A percentile compares a stretch with the other conserved stretches of the same genome.
phyloP scores from a whole-genome alignment of 345 rosid genomes.

The Erucastrum elatum region DNA sequence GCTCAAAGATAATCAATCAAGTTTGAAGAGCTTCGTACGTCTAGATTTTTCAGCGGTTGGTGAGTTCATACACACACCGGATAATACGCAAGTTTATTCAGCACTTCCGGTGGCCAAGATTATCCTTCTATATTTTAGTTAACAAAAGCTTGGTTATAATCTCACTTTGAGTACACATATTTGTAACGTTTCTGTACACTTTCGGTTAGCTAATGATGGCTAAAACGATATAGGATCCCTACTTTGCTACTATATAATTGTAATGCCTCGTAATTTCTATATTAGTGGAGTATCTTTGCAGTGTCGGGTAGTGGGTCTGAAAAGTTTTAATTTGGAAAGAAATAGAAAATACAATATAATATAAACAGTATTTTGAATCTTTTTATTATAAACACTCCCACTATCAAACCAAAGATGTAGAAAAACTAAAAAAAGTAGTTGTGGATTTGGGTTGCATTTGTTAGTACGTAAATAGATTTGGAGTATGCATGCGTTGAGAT shows the following conservation, averaged over 20 bases:
- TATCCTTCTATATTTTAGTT: slow-evolving; percentile 27
- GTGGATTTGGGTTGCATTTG: neutral
- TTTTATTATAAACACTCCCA: neutral
- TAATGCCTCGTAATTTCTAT: slow-evolving; percentile 10
- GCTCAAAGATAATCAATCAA: slow-evolving; percentile 2
- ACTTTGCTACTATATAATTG: slow-evolving; percentile 18
- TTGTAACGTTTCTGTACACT: slow-evolving; percentile 30
- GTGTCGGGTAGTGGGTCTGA: slow-evolving; percentile 41
- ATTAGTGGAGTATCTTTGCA: slow-evolving; percentile 44
- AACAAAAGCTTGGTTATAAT: slow-evolving; percentile 28
- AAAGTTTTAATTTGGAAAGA: slow-evolving; percentile 38
- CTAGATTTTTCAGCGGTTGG: slow-evolving; percentile 33
- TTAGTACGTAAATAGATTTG: slow-evolving; percentile 2
- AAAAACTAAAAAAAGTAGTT: neutral
- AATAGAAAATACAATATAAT: slow-evolving; percentile 5
- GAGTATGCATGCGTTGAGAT: neutral
- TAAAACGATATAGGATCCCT: slow-evolving; percentile 38
- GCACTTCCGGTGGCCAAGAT: slow-evolving; percentile 29
- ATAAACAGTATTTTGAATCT: neutral
- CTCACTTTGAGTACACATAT: slow-evolving; percentile 27
- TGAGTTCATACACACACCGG: slow-evolving; percentile 31
- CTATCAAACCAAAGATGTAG: neutral
- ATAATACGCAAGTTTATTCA: slow-evolving; percentile 30
- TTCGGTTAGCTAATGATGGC: slow-evolving; percentile 37
- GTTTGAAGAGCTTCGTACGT: slow-evolving; percentile 1